Conservation (phyloP, 2,329 filamentous ascomycete species). For the Trichoderma atrobrunneum region DNA sequence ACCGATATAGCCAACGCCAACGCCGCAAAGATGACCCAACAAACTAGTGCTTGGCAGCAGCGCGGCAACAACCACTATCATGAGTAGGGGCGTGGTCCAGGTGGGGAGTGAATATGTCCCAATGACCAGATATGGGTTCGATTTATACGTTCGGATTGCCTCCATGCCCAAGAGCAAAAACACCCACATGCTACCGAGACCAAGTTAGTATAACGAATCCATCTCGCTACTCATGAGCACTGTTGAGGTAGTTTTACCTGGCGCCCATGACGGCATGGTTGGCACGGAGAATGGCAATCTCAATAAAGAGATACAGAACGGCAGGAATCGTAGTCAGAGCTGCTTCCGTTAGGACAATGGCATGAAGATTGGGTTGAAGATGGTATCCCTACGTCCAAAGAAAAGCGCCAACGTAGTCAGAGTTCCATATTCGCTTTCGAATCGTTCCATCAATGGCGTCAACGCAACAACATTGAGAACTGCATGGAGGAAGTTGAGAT, state of each 20-base stretch:
- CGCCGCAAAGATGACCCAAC: constrained; percentile 79
- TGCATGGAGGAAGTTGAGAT: constrained; percentile 76
- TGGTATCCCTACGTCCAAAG: constrained; percentile 72
- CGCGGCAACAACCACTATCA: constrained; percentile 70
- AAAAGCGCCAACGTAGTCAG: constrained; percentile 84
- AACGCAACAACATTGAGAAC: constrained; percentile 76
- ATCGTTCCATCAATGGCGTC: constrained; percentile 85
- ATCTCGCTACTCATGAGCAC: neutral
- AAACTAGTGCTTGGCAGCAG: constrained; percentile 80
- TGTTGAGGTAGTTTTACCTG: constrained; percentile 55
- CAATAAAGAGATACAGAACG: constrained; percentile 73
- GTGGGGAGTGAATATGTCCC: constrained; percentile 72
- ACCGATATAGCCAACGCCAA: constrained; percentile 85
- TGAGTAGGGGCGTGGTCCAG: constrained; percentile 82
- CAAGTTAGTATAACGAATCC: neutral
- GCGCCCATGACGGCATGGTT: constrained; percentile 78
- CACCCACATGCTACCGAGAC: constrained; percentile 71
- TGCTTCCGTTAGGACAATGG: constrained; percentile 34
- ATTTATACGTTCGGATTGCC: constrained; percentile 78
- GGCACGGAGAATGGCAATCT: constrained; percentile 66
- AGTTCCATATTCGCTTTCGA: constrained; percentile 90
- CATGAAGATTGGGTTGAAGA: neutral
- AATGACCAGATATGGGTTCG: constrained; percentile 73
- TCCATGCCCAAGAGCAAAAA: constrained; percentile 85
- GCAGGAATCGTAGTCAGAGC: constrained; percentile 80